Evolutionary conservation across 2,329 filamentous ascomycete species (phyloP).

Genomic region (Paecilomyces dactylethromorphus): DNA sequence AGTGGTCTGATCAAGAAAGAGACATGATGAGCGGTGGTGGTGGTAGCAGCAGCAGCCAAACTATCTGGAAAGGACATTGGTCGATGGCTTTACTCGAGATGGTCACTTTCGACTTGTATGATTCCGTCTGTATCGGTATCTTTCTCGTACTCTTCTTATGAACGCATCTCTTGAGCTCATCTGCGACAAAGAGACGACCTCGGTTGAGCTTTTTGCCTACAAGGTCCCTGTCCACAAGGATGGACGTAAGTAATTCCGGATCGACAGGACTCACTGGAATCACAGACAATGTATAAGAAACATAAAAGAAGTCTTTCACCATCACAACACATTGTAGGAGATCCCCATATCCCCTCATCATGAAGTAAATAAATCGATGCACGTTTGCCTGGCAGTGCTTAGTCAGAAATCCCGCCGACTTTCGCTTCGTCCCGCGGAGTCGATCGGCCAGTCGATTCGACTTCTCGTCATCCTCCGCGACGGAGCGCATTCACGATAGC

Average conservation of each 20-base stretch:
- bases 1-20: constrained; percentile 41
- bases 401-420: neutral
- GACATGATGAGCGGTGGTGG: constrained; percentile 1
- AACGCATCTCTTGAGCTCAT: neutral
- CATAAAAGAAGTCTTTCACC: neutral
- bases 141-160: neutral
- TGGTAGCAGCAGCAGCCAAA: neutral
- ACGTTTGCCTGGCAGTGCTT: neutral
- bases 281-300: neutral
- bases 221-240: neutral
- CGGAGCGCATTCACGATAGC: constrained; percentile 2
- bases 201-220: neutral
- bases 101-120: neutral
- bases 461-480: constrained; percentile 1
- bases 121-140: neutral
- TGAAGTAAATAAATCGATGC: neutral
- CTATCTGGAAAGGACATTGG: neutral
- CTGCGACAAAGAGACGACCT: neutral
- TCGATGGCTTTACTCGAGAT: neutral
- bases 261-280: neutral
- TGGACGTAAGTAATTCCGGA: neutral
- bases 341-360: neutral
- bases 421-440: neutral
- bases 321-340: neutral
- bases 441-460: neutral